A percentile compares a stretch with the other conserved stretches of the same genome.
These are phyloP conservation scores for Tetrahymena malaccensis DNA, from an alignment of 73 alveolate genomes.

Conservation along the genomic window DNA sequence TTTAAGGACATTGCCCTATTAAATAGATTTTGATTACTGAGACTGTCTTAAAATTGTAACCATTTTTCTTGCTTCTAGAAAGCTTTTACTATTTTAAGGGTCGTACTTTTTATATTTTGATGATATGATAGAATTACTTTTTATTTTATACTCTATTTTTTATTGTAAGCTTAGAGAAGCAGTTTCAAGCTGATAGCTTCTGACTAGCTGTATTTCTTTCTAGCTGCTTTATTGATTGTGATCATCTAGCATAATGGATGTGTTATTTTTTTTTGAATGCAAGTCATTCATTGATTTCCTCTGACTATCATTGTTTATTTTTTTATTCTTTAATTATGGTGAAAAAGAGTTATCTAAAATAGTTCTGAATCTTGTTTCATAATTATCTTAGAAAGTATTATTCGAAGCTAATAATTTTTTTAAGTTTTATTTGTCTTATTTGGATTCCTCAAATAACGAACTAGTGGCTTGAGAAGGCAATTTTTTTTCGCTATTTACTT, in stretches of 20 bases:
- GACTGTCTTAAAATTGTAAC: not conserved
- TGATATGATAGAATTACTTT: not conserved
- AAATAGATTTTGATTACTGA: not conserved
- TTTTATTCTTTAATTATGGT: not conserved
- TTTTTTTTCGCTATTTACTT: not conserved
- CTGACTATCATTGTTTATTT: not conserved
- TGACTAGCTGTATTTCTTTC: not conserved
- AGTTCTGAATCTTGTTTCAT: not conserved
- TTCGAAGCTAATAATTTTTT: not conserved
- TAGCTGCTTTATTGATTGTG: not conserved
- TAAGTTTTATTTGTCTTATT: not conserved
- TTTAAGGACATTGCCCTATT: not conserved
- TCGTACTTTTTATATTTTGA: not conserved
- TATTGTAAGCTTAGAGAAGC: not conserved
- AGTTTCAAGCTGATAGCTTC: not conserved
- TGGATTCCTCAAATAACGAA: not conserved
- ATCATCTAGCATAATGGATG: not conserved
- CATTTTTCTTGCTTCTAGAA: not conserved
- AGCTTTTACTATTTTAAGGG: not conserved
- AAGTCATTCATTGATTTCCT: not conserved
- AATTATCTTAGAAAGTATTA: not conserved
- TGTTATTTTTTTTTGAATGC: not conserved
- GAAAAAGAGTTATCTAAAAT: not conserved
- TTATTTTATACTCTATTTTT: not conserved
- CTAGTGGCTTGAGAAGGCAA: not conserved